A percentile compares a stretch with the other conserved stretches of the same genome.
phyloP scores from a whole-genome alignment of 768 basidiomycete genomes.

The Trametes gibbosa region DNA sequence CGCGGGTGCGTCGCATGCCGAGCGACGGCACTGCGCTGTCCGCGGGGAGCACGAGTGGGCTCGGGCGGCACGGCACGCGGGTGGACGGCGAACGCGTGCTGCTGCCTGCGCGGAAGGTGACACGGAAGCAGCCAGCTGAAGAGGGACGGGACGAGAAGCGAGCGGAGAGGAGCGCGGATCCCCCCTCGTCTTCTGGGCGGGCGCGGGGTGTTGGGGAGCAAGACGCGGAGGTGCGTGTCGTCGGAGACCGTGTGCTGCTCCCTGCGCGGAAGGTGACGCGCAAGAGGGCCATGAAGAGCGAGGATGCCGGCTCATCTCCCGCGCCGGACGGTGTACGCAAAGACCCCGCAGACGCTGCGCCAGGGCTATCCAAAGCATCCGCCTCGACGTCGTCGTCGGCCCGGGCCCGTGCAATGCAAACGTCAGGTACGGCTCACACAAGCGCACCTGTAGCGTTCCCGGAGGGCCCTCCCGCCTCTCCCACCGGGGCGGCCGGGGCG shows the following conservation, averaged over 20 bases:
- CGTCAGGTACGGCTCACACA: neutral
- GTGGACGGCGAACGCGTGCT: slow-evolving; percentile 13
- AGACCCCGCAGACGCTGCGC: neutral
- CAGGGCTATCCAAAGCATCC: neutral
- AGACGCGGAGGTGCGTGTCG: neutral
- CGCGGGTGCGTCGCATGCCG: slow-evolving; percentile 4
- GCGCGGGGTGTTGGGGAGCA: neutral
- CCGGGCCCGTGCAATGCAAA: neutral
- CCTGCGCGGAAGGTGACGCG: slow-evolving; percentile 12
- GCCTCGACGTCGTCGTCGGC: neutral
- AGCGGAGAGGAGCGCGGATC: neutral
- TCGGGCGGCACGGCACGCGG: slow-evolving; percentile 6
- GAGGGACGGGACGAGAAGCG: neutral
- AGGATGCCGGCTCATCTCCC: neutral
- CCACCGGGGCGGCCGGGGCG: neutral
- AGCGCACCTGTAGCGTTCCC: slow-evolving; percentile 1
- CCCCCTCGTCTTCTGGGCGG: neutral
- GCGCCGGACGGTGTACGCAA: neutral
- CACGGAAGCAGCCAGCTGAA: no score
- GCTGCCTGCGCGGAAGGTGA: slow-evolving; percentile 15
- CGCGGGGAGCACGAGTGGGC: neutral
- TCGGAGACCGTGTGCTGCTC: slow-evolving; percentile 9
- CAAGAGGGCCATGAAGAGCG: neutral
- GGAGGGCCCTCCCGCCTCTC: neutral
- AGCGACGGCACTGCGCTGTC: slow-evolving; percentile 4